Conservation (phyloP, 352 stramenopile species). For the Salisapilia sapeloensis region DNA sequence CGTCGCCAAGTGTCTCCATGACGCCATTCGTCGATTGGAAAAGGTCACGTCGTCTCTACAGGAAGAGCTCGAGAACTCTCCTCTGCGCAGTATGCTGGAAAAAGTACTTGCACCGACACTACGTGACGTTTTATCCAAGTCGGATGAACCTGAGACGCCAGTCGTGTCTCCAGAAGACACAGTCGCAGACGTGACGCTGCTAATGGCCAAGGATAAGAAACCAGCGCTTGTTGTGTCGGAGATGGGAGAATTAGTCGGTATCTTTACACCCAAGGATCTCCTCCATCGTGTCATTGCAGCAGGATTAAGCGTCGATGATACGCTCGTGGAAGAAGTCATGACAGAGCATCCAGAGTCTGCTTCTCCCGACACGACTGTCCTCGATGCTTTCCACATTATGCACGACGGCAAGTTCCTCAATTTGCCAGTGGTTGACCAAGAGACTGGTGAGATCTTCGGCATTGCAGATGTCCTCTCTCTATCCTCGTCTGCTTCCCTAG, state of each 20-base stretch:
- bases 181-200: conserved; percentile 49
- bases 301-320: conserved; percentile 75
- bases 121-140: conserved; percentile 44
- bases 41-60: conserved; percentile 62
- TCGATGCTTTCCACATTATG: conserved; percentile 97
- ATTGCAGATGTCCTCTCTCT: conserved; percentile 73
- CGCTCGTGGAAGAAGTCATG: conserved; percentile 87
- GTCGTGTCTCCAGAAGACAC: conserved; percentile 55
- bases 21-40: conserved; percentile 95
- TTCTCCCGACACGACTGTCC: conserved; percentile 83
- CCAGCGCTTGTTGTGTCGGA: conserved; percentile 63
- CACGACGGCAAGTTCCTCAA: conserved; percentile 96
- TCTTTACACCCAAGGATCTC: conserved; percentile 97
- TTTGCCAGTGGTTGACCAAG: conserved; percentile 83
- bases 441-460: conserved; percentile 55
- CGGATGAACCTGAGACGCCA: conserved; percentile 44
- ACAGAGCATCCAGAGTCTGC: conserved; percentile 92
- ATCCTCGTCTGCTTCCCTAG: conserved; percentile 55
- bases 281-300: conserved; percentile 90
- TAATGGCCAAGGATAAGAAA: conserved; percentile 65
- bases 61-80: conserved; percentile 49
- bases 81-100: conserved; percentile 61
- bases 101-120: conserved; percentile 79
- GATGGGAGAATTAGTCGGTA: conserved; percentile 77
- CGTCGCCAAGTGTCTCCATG: conserved; percentile 96